Base-by-base conservation (phyloP, 495 filamentous ascomycete species). In the Aeminium ludgeri region DNA sequence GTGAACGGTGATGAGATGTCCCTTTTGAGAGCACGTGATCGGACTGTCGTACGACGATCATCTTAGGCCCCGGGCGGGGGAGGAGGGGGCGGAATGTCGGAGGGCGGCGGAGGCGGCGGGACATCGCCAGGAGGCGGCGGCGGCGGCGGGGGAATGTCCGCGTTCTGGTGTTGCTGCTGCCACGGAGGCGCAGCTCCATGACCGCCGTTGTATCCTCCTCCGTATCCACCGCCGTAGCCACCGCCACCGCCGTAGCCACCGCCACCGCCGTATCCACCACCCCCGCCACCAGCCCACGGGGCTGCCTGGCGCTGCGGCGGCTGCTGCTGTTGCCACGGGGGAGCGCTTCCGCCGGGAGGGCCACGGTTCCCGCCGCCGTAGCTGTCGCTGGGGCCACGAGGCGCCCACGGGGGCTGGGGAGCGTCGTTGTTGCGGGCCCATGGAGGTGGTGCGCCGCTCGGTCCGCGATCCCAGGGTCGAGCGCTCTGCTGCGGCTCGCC, bases 391-490 rank as follows among this genome's bases (percentile, higher is more conserved):
- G 53, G 50, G 49, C 38, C 20, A 17, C n/a, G 27, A 18, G n/a
- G 28, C 13, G 16, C 17, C 16, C 38, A 40, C 2, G 38, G 38
- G 8, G 23, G 38, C 38, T 30, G 38, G 12, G 17, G 12, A 13
- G 7, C 36, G 18, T 20, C 27, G 30, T 20, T 37, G 18, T 34
- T 33, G 42, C 54, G 55, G 25, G 58, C 53, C 80, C 80, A 83
- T 13, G 89, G 89, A 52, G 89, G 87, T 45, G 85, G 73, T 39
- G 76, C 85, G 39, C 86, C 85, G 30, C 86, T 80, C 20, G 85
- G 84, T 13, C 82, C 85, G 46, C 79, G 75, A 60, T 94, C 81
- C 89, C 89, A 96, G 19, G 89, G 89, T 58, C 86, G 86, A 44
- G 65, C 59, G 50, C 72, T 68, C 45, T 77, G 75, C 12, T 65